These are phyloP conservation scores for Hura crepitans DNA, from an alignment of 441 rosid species.

Conservation along the genomic window DNA sequence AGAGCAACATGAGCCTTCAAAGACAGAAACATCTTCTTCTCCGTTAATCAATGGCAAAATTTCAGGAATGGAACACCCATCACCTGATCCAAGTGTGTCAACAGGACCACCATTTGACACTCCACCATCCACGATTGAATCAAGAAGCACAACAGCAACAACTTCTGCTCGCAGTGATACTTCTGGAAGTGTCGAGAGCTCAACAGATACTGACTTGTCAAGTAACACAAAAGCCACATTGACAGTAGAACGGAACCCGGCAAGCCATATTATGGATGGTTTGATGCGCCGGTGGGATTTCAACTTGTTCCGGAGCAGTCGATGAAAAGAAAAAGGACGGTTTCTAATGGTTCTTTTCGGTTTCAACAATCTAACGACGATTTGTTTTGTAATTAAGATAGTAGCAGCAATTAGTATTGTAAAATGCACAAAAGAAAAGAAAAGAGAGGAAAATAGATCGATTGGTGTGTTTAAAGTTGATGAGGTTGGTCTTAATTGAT, in stretches of 20 bases:
- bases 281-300: conserved; percentile 88
- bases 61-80: conserved; percentile 28
- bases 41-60: conserved; percentile 20
- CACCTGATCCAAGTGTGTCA: conserved; percentile 37
- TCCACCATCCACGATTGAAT: conserved; percentile 25
- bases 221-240: conserved; percentile 69
- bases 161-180: conserved; percentile 34
- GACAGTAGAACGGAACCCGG: conserved; percentile 63
- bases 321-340: too few relatives aligned
- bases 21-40: conserved; percentile 30
- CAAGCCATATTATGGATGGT: conserved; percentile 69
- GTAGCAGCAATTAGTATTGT: conserved; percentile 29
- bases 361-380: conserved; percentile 17
- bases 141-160: conserved; percentile 32
- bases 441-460: conserved; percentile 20
- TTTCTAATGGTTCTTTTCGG: not conserved
- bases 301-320: conserved; percentile 51
- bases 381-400: conserved; percentile 48
- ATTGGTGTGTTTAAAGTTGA: conserved; percentile 25
- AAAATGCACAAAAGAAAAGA: conserved; percentile 25
- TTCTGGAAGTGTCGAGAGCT: conserved; percentile 33
- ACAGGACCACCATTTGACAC: conserved; percentile 26
- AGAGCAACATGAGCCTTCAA: conserved; percentile 27
- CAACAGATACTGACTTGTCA: conserved; percentile 56
- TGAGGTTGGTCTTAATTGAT: conserved; percentile 16